Conservation (phyloP, 306 rosid species). For the Castanea crenata region DNA sequence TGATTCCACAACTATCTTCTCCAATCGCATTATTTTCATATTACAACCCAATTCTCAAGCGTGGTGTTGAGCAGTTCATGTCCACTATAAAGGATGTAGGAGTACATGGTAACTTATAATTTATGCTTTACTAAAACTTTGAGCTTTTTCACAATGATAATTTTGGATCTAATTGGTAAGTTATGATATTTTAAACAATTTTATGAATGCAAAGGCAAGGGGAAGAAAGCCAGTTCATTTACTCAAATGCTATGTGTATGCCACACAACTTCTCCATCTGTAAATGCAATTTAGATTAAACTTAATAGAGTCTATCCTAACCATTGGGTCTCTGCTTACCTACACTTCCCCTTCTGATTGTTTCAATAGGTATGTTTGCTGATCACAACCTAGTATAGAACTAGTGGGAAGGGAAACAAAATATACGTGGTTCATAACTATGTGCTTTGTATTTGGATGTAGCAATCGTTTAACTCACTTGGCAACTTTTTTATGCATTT, state of each 20-base stretch:
- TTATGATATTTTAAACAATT: conserved; percentile 1
- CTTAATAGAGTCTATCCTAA: not conserved
- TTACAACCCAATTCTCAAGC: conserved; percentile 90
- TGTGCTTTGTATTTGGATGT: too few relatives aligned
- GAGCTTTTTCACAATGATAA: conserved; percentile 2
- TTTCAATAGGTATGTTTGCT: too few relatives aligned
- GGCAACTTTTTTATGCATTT: too few relatives aligned
- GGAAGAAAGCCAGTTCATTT: conserved; percentile 9
- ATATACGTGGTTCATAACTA: too few relatives aligned
- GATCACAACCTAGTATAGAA: too few relatives aligned
- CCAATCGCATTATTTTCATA: conserved; percentile 85
- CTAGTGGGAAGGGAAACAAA: too few relatives aligned
- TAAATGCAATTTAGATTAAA: not conserved
- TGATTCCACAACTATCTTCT: conserved; percentile 76
- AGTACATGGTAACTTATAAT: conserved; percentile 56
- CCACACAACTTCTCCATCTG: not conserved
- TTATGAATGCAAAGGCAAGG: not conserved
- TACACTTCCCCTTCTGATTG: not conserved
- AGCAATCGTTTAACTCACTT: too few relatives aligned
- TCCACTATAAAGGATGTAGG: conserved; percentile 62
- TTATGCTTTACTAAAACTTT: conserved; percentile 15
- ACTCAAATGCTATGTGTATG: conserved; percentile 1
- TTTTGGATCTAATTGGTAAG: not conserved
- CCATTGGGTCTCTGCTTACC: not conserved
- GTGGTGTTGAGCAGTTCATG: conserved; percentile 76